Conservation (phyloP, 2,329 filamentous ascomycete species). For the Diplodia mutila region DNA sequence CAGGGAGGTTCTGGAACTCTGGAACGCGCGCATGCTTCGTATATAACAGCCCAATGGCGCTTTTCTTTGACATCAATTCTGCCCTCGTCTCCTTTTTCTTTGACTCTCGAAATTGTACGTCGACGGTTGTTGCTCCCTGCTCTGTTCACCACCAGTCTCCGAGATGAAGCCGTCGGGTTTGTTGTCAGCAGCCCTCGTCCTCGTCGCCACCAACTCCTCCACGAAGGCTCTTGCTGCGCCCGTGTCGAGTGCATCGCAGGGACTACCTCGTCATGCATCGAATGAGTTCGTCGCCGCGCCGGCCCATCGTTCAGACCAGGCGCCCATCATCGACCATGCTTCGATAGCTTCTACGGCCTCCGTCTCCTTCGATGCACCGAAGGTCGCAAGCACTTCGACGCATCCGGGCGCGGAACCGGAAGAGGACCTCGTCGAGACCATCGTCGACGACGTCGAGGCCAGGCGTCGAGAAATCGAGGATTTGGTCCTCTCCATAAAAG, state of each 20-base stretch:
- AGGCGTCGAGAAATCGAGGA: neutral
- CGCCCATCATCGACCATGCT: neutral
- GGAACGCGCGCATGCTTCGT: neutral
- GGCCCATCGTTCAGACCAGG: neutral
- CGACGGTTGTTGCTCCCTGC: neutral
- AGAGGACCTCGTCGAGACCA: conserved; percentile 1
- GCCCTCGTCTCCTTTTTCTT: neutral
- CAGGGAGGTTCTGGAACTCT: neutral
- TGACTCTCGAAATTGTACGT: too few species aligned
- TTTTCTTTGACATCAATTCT: too few species aligned
- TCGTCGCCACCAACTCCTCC: neutral
- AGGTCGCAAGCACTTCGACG: neutral
- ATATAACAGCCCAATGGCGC: neutral
- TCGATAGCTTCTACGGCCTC: neutral
- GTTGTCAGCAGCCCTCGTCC: neutral
- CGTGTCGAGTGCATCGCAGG: neutral
- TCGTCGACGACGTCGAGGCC: neutral
- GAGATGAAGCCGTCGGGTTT: neutral
- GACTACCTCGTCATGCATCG: neutral
- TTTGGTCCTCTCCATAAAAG: neutral
- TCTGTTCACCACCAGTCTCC: neutral
- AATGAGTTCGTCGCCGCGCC: neutral
- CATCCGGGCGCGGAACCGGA: neutral
- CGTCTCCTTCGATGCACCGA: neutral
- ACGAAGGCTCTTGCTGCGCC: neutral